Evolutionary conservation across 257 asterid genomes (phyloP).

Genomic region (Fraxinus pennsylvanica): DNA sequence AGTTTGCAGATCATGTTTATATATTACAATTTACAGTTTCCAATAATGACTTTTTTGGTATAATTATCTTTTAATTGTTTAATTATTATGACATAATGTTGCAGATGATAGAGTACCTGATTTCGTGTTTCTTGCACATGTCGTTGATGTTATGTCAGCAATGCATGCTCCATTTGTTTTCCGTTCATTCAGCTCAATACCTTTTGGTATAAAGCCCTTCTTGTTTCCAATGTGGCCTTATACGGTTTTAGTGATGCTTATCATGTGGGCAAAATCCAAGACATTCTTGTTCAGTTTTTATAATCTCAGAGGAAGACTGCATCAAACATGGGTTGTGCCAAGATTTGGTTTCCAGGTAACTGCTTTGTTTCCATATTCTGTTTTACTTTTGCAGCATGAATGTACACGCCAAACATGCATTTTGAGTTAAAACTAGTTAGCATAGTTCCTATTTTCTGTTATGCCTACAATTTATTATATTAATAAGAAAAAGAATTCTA

Average conservation of each 20-base stretch:
- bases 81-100: constrained; percentile 5
- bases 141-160: constrained; percentile 73
- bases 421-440: not conserved
- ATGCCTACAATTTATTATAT: not conserved
- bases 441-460: not conserved
- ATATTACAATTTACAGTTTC: not conserved
- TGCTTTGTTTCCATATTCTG: not conserved
- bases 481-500: not conserved
- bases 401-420: not conserved
- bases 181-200: constrained; percentile 79
- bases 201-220: constrained; percentile 61
- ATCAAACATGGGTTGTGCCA: constrained; percentile 85
- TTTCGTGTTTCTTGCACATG: constrained; percentile 90
- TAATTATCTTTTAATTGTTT: not conserved
- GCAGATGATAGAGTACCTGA: constrained; percentile 79
- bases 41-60: not conserved
- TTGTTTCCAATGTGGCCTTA: constrained; percentile 78
- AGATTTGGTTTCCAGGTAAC: constrained; percentile 90
- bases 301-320: constrained; percentile 69
- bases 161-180: constrained; percentile 72
- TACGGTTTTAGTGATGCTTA: constrained; percentile 54
- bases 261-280: constrained; percentile 87
- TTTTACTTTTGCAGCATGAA: not conserved
- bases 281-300: constrained; percentile 70
- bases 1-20: not conserved